These are phyloP conservation scores for Termitomyces sp. DNA, from an alignment of 1,284 basidiomycete genomes.

Conservation along the genomic window DNA sequence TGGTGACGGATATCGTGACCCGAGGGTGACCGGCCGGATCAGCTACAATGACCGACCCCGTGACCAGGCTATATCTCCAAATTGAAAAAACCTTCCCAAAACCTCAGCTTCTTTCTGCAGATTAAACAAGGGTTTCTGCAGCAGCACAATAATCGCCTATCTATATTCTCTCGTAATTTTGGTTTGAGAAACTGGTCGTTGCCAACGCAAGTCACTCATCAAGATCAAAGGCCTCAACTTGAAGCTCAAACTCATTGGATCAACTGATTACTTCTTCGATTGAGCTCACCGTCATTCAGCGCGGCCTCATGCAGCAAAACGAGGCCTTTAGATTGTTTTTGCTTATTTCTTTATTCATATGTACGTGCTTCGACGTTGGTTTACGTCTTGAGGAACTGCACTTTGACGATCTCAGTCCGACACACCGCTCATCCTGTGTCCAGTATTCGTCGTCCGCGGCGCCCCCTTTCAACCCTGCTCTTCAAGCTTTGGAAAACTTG, in stretches of 20 bases:
- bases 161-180: not conserved
- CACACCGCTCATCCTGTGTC: not conserved
- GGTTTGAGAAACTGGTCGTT: not conserved
- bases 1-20: not conserved
- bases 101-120: not conserved
- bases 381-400: constrained; percentile 3
- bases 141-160: not conserved
- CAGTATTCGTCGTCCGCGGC: not conserved
- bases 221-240: not conserved
- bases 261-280: not conserved
- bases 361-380: not conserved
- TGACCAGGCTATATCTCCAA: too few relatives aligned
- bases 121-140: not conserved
- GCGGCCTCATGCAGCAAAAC: constrained; percentile 5
- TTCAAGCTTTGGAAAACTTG: not conserved
- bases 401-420: not conserved
- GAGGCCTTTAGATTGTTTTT: not conserved
- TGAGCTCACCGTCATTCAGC: not conserved
- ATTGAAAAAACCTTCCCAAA: not conserved
- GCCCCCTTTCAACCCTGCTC: not conserved
- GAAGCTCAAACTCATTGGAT: not conserved
- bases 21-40: constrained; percentile 4
- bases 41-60: not conserved
- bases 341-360: not conserved
- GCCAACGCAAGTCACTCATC: not conserved